Conservation (phyloP, 345 rosid species). For the Brassica cretica region DNA sequence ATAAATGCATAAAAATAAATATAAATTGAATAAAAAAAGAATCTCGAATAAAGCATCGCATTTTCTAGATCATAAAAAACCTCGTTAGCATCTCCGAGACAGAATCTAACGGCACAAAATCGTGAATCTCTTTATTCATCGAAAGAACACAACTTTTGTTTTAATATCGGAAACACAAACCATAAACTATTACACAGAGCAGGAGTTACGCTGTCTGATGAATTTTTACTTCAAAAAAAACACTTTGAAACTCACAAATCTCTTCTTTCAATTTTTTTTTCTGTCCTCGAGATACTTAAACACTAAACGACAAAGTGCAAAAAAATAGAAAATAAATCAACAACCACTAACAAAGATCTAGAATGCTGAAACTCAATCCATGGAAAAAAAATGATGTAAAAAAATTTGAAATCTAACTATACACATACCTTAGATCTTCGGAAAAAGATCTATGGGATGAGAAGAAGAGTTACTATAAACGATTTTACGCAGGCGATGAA, state of each 20-base stretch:
- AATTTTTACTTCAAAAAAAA: neutral
- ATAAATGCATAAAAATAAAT: neutral
- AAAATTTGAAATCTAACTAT: neutral
- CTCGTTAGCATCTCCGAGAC: slow-evolving; percentile 38
- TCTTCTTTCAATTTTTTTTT: neutral
- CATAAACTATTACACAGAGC: neutral
- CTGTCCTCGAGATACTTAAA: slow-evolving; percentile 28
- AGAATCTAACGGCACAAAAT: slow-evolving; percentile 34
- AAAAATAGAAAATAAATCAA: neutral
- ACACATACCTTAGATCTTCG: slow-evolving; percentile 33
- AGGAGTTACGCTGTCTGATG: neutral
- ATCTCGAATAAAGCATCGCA: slow-evolving; percentile 29
- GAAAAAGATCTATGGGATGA: neutral
- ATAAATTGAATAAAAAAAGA: neutral
- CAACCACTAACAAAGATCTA: neutral
- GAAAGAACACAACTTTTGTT: slow-evolving; percentile 23
- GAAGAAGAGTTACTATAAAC: neutral
- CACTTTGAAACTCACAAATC: neutral
- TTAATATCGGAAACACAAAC: slow-evolving; percentile 29
- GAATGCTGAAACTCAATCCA: slow-evolving; percentile 2
- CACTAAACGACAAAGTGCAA: slow-evolving; percentile 33
- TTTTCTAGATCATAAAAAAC: slow-evolving; percentile 33
- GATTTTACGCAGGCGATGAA: slow-evolving; percentile 5
- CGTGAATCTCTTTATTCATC: slow-evolving; percentile 15
- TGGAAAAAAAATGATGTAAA: neutral